Base-by-base conservation (phyloP, 306 rosid species). In the Clitoria ternatea region DNA sequence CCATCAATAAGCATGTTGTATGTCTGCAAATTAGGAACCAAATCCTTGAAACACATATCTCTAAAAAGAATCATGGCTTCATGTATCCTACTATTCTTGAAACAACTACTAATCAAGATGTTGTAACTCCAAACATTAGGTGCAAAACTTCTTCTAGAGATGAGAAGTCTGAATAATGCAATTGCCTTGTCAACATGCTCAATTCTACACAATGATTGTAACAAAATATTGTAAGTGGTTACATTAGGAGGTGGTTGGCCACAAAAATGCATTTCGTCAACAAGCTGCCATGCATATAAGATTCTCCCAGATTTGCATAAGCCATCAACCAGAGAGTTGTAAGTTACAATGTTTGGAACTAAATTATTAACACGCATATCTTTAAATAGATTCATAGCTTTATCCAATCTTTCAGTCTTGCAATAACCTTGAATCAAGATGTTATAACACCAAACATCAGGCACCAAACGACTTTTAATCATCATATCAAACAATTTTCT, bases 371-470 rank as follows among this genome's bases (percentile, higher is more conserved):
- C n/a, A 49, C 12, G 1, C 61, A 67, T 67, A 19, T 48, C 48
- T 48, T 35, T 5, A 49, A 33, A 15, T 12, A 67, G 27, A 33
- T 18, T 19, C 35, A 32, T 13, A 13, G 61, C 73, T 19, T 49
- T 23, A 30, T 32, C 22, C 5, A 67, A 33, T 49, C 73, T 67
- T 18, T 48, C 19, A 6, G 26, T 26, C 55, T 43, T 43, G 70
- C 70, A 64, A 43, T 64, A 64, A 43, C 70, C 70, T 47, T 32
- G 11, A 67, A 67, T 67, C 61, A 49, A 50, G n/a, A 33, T 49
- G 60, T 67, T 67, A 33, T 67, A 67, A 24, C 73, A 30, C 73
- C 73, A 67, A 8, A 64, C 42, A 43, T 64, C 70, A 43, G 70
- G 70, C 42, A 64, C 56, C 39, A 64, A 44, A 64, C 73, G 45